Evolutionary conservation across 2,329 filamentous ascomycete species (phyloP), one percentile per base, ranked within the genome.

Genomic region (Macrophomina tecta): DNA sequence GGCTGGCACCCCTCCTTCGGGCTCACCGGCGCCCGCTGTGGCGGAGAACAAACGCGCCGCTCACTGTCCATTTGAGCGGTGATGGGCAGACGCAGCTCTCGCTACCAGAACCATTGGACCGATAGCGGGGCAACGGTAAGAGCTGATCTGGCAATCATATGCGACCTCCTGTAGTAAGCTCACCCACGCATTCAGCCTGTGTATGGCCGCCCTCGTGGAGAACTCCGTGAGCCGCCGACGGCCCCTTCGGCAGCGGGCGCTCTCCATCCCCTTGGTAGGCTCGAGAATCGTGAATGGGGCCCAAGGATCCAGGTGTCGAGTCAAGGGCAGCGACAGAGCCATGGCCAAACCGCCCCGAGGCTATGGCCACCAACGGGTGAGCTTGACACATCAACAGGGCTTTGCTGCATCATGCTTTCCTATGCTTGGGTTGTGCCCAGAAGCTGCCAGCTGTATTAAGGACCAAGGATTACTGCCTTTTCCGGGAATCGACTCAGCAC

Each of bases 361-460:
- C 58, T n/a, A 23, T 62, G 58, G 58, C 45, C 42, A 48, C 23
- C 49, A 32, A 49, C 45, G 18, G 23, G 32, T 23, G 30, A 16
- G 58, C 45, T 62, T 62, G 58, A 62, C 58, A 62, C 34, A 62
- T 62, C 42, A 32, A 62, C 36, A 46, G 40, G 32, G 42, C 42
- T 36, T n/a, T 38, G 36, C 52, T n/a, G 51, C 34, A 42, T 30
- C 53, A 45, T 30, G 12, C 18, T 45, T 46, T 46, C 38, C 40
- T 46, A 23, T 48, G 42, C 42, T 18, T 61, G 30, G 4, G 42
- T 61, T 49, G 23, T 40, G 55, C 56, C 42, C 56, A 23, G 42
- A 48, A 61, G 56, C 58, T n/a, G 49, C n/a, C 58, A 16, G 58
- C 58, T 62, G 56, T 61, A 62, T 62, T 62, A 62, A 62, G 58